phyloP scores from a whole-genome alignment of 2,329 filamentous ascomycete species.

The Curvularia lunata region DNA sequence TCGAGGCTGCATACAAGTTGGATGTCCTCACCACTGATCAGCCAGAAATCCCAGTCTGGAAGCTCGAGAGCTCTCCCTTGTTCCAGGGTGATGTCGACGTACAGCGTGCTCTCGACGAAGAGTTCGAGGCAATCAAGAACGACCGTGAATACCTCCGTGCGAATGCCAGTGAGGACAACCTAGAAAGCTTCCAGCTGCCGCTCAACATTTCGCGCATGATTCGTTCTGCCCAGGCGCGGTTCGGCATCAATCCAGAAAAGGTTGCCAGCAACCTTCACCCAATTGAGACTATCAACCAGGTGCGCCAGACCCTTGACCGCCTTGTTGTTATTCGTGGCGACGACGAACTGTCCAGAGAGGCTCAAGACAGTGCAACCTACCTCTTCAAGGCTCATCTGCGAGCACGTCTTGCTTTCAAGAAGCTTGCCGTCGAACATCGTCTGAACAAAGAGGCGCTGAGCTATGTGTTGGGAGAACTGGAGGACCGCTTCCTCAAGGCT shows the following conservation, averaged over 20 bases:
- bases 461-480: slow-evolving; percentile 88
- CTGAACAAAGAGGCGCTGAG: slow-evolving; percentile 92
- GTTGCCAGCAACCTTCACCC: slow-evolving; percentile 90
- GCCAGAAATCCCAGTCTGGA: slow-evolving; percentile 67
- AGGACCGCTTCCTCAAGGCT: slow-evolving; percentile 84
- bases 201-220: slow-evolving; percentile 92
- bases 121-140: slow-evolving; percentile 78
- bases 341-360: slow-evolving; percentile 82
- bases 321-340: slow-evolving; percentile 86
- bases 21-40: slow-evolving; percentile 81
- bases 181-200: slow-evolving; percentile 87
- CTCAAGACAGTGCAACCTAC: slow-evolving; percentile 84
- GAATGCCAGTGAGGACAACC: slow-evolving; percentile 71
- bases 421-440: slow-evolving; percentile 82
- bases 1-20: slow-evolving; percentile 81
- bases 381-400: slow-evolving; percentile 92
- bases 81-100: slow-evolving; percentile 86
- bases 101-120: slow-evolving; percentile 84
- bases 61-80: slow-evolving; percentile 85
- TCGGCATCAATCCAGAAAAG: slow-evolving; percentile 79
- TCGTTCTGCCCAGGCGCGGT: slow-evolving; percentile 85
- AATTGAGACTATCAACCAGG: slow-evolving; percentile 80
- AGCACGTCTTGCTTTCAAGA: slow-evolving; percentile 90
- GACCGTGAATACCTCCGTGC: slow-evolving; percentile 77
- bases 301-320: slow-evolving; percentile 75